Evolutionary conservation across 352 stramenopile genomes (phyloP).

Genomic region (Pythium insidiosum): DNA sequence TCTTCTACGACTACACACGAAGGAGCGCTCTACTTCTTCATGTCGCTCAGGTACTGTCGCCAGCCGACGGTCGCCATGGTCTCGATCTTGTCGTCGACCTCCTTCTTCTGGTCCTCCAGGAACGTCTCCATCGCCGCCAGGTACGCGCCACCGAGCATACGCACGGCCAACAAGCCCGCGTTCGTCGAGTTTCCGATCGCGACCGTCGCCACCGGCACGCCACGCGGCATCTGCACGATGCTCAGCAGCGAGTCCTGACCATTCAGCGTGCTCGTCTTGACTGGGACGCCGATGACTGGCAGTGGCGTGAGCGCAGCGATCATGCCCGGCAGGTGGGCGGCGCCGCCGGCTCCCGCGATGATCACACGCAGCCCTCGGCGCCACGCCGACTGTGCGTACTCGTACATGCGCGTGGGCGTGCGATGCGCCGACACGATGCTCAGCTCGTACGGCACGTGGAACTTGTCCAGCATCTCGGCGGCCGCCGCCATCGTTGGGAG

Average conservation of each 20-base stretch:
- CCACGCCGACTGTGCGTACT: slow-evolving; percentile 90
- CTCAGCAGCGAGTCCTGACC: slow-evolving; percentile 96
- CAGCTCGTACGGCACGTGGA: slow-evolving; percentile 94
- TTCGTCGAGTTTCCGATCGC: slow-evolving; percentile 98
- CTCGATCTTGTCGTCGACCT: slow-evolving; percentile 92
- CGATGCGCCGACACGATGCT: slow-evolving; percentile 98
- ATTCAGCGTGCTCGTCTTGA: slow-evolving; percentile 97
- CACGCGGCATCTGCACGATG: slow-evolving; percentile 99
- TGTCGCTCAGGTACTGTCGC: slow-evolving; percentile 86
- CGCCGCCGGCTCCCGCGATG: slow-evolving; percentile 94
- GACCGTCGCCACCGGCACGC: slow-evolving; percentile 97
- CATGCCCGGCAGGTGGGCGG: slow-evolving; percentile 96
- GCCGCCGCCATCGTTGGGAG: slow-evolving; percentile 96
- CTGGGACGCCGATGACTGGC: slow-evolving; percentile 94
- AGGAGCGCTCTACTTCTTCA: too few species aligned
- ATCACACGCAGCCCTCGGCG: slow-evolving; percentile 89
- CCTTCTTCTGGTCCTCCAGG: slow-evolving; percentile 86
- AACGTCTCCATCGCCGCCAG: slow-evolving; percentile 90
- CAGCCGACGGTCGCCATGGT: slow-evolving; percentile 82
- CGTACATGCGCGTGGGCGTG: slow-evolving; percentile 94
- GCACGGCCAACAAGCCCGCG: slow-evolving; percentile 94
- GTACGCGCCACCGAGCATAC: slow-evolving; percentile 88
- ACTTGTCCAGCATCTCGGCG: slow-evolving; percentile 93
- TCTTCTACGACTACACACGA: too few species aligned
- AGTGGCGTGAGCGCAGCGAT: slow-evolving; percentile 81